Evolutionary conservation across 2,329 filamentous ascomycete species (phyloP).

Genomic region (Cryphonectria parasitica): DNA sequence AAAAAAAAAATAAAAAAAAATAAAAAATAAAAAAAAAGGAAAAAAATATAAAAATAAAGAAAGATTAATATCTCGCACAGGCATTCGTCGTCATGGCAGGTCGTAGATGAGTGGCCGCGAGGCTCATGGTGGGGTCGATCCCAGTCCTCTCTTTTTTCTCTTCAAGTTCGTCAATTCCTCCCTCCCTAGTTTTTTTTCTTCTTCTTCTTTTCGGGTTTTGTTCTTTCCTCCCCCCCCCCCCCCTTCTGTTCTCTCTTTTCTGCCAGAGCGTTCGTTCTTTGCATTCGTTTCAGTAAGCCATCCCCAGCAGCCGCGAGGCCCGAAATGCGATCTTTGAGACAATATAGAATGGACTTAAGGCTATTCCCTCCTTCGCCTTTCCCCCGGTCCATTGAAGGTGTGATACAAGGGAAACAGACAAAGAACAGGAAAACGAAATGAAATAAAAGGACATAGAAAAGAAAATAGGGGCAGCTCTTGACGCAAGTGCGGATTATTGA

Average conservation of each 20-base stretch:
- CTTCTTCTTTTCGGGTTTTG: background rate
- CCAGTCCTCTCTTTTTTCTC: background rate
- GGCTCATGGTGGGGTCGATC: conserved; percentile 29
- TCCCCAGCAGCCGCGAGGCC: conserved; percentile 39
- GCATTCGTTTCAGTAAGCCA: background rate
- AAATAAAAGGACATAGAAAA: background rate
- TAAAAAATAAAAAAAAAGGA: conserved; percentile 13
- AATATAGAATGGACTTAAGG: background rate
- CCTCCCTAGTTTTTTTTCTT: background rate
- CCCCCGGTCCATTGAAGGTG: background rate
- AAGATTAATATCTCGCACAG: conserved; percentile 12
- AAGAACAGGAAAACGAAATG: conserved; percentile 22
- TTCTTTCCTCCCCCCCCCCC: background rate
- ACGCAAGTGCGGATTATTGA: background rate
- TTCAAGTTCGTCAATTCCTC: too few species aligned
- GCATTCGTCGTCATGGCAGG: conserved; percentile 28
- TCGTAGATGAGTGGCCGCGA: conserved; percentile 35
- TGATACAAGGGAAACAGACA: background rate
- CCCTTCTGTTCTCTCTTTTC: too few species aligned
- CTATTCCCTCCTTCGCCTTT: background rate
- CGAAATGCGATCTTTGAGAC: conserved; percentile 35
- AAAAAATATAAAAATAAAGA: conserved; percentile 2
- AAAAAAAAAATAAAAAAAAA: conserved; percentile 6
- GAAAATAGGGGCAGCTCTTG: background rate
- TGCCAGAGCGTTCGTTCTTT: background rate